phyloP scores from a whole-genome alignment of 1,284 basidiomycete species.

The Lentinula novae-zelandiae region DNA sequence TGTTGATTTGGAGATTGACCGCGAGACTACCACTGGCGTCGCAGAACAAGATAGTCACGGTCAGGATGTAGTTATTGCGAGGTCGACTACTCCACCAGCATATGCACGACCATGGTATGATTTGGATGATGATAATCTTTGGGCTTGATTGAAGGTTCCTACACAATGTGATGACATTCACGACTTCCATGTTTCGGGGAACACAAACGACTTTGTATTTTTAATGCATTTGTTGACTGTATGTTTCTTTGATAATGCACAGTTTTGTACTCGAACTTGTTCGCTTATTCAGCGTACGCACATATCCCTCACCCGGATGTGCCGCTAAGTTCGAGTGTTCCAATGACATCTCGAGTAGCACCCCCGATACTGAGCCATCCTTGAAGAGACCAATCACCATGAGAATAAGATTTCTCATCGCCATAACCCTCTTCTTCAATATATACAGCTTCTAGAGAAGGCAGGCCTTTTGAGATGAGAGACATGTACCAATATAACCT shows the following conservation, averaged over 20 bases:
- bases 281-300: too few species aligned
- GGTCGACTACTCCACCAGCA: conserved; percentile 29
- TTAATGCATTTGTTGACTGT: not conserved
- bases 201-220: not conserved
- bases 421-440: not conserved
- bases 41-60: not conserved
- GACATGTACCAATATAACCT: not conserved
- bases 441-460: not conserved
- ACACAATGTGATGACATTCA: not conserved
- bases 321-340: not conserved
- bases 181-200: too few species aligned
- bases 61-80: conserved; percentile 13
- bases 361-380: not conserved
- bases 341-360: not conserved
- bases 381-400: not conserved
- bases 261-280: too few species aligned
- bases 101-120: conserved; percentile 21
- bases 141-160: conserved; percentile 23
- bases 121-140: conserved; percentile 33
- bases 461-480: not conserved
- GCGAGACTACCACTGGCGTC: conserved; percentile 7
- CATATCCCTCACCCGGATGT: not conserved
- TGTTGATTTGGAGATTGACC: not conserved
- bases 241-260: too few species aligned
- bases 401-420: not conserved